These are phyloP conservation scores for Colletotrichum plurivorum DNA, from an alignment of 2,329 filamentous ascomycete genomes.

Conservation along the genomic window DNA sequence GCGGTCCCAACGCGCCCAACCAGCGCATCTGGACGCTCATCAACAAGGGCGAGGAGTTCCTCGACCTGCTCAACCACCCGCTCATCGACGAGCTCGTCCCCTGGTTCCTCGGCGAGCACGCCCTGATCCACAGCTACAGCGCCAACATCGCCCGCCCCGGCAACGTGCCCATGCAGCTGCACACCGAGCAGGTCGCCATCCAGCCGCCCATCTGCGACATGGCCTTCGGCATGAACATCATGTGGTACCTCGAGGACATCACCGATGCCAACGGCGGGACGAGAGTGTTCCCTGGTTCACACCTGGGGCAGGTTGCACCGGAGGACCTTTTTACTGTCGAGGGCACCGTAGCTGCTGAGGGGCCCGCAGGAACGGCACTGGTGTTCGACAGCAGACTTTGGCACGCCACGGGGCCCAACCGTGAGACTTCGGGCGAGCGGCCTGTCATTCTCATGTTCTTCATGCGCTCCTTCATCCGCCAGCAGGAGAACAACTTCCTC, in stretches of 20 bases:
- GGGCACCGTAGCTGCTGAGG: slow-evolving; percentile 11
- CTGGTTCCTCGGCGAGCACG: slow-evolving; percentile 24
- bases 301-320: slow-evolving; percentile 4
- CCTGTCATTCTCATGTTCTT: slow-evolving; percentile 26
- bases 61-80: slow-evolving; percentile 27
- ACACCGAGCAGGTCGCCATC: slow-evolving; percentile 31
- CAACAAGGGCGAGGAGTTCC: slow-evolving; percentile 30
- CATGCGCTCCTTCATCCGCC: slow-evolving; percentile 27
- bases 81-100: slow-evolving; percentile 28
- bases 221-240: slow-evolving; percentile 21
- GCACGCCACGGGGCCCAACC: slow-evolving; percentile 22
- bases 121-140: slow-evolving; percentile 30
- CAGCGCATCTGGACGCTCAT: slow-evolving; percentile 26
- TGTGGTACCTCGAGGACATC: slow-evolving; percentile 22
- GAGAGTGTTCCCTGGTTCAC: slow-evolving; percentile 8
- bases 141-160: slow-evolving; percentile 29
- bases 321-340: slow-evolving; percentile 24
- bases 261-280: slow-evolving; percentile 19
- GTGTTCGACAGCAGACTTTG: slow-evolving; percentile 13
- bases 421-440: slow-evolving; percentile 13
- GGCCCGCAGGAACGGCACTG: background rate
- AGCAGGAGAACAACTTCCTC: slow-evolving; percentile 24
- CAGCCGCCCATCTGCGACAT: slow-evolving; percentile 24
- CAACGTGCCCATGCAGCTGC: slow-evolving; percentile 19
- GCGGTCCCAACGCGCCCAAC: slow-evolving; percentile 9